These are phyloP conservation scores for Teunomyces barrocoloradensis DNA, from an alignment of 805 yeast species.

Conservation along the genomic window DNA sequence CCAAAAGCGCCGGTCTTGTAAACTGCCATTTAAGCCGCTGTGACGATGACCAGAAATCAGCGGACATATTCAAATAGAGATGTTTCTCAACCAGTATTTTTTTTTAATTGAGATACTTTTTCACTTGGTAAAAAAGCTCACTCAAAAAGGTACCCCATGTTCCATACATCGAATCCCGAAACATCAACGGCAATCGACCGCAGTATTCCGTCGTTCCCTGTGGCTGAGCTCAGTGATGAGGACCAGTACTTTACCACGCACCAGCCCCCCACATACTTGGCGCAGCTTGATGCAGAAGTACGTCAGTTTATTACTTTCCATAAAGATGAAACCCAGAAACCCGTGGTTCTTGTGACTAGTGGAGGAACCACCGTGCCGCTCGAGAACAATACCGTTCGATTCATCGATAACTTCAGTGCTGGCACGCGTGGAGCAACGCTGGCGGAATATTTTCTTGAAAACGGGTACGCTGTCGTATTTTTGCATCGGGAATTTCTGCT, in stretches of 20 bases:
- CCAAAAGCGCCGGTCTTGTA: slow-evolving; percentile 56
- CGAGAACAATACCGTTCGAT: slow-evolving; percentile 94
- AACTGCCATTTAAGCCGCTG: slow-evolving; percentile 83
- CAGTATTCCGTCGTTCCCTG: slow-evolving; percentile 69
- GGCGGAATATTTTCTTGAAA: slow-evolving; percentile 84
- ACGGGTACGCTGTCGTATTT: slow-evolving; percentile 90
- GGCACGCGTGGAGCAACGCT: slow-evolving; percentile 98
- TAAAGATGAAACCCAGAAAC: slow-evolving; percentile 35
- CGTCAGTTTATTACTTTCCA: slow-evolving; percentile 62
- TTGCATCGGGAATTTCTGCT: slow-evolving; percentile 89
- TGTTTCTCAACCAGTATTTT: no score
- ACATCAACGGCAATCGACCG: slow-evolving; percentile 77
- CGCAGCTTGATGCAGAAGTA: slow-evolving; percentile 56
- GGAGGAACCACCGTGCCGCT: slow-evolving; percentile 99
- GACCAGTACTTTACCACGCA: slow-evolving; percentile 71
- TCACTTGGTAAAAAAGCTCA: no score
- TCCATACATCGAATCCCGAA: slow-evolving; percentile 66
- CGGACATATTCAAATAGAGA: slow-evolving; percentile 48
- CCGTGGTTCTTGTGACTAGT: slow-evolving; percentile 80
- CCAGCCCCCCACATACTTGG: slow-evolving; percentile 70
- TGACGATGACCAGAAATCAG: slow-evolving; percentile 84
- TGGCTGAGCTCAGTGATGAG: slow-evolving; percentile 71
- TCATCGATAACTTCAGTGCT: slow-evolving; percentile 94
- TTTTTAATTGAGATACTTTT: no score
- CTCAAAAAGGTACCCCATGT: not conserved